Evolutionary conservation across 306 rosid species (phyloP).

Genomic region (Gleditsia sinensis): DNA sequence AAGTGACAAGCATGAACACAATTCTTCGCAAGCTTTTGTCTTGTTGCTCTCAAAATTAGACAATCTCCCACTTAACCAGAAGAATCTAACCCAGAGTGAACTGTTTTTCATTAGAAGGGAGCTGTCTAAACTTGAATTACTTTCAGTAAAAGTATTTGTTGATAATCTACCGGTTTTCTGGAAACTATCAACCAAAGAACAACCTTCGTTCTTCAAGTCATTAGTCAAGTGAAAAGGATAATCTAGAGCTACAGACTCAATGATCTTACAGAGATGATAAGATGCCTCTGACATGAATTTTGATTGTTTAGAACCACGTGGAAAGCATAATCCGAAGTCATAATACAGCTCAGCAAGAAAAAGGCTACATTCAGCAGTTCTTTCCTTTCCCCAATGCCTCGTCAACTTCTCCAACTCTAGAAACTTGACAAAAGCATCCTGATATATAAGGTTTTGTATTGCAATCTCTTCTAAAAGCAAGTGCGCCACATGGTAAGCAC

Average conservation of each 20-base stretch:
- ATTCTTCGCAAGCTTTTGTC: slow-evolving; percentile 80
- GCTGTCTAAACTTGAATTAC: slow-evolving; percentile 40
- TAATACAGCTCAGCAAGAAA: slow-evolving; percentile 88
- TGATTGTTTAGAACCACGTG: slow-evolving; percentile 59
- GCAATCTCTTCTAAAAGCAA: slow-evolving; percentile 79
- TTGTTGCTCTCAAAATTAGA: slow-evolving; percentile 76
- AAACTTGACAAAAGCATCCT: slow-evolving; percentile 75
- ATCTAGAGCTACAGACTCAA: slow-evolving; percentile 81
- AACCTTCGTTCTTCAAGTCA: slow-evolving; percentile 44
- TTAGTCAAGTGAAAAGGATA: slow-evolving; percentile 58
- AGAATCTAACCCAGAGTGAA: slow-evolving; percentile 83
- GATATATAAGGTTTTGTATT: slow-evolving; percentile 55
- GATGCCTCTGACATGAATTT: slow-evolving; percentile 79
- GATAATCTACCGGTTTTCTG: slow-evolving; percentile 45
- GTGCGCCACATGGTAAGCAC: slow-evolving; percentile 87
- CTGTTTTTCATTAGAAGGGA: slow-evolving; percentile 48
- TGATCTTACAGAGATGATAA: slow-evolving; percentile 92
- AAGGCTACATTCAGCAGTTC: slow-evolving; percentile 75
- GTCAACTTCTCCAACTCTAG: slow-evolving; percentile 88
- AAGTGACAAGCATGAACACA: slow-evolving; percentile 69
- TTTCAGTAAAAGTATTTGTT: slow-evolving; percentile 34
- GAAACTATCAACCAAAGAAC: slow-evolving; percentile 39
- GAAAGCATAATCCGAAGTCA: slow-evolving; percentile 70
- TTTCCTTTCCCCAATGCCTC: slow-evolving; percentile 92
- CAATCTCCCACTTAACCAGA: slow-evolving; percentile 93